Base-by-base conservation (phyloP, 208 protist species). In the Naegleria lovaniensis region DNA sequence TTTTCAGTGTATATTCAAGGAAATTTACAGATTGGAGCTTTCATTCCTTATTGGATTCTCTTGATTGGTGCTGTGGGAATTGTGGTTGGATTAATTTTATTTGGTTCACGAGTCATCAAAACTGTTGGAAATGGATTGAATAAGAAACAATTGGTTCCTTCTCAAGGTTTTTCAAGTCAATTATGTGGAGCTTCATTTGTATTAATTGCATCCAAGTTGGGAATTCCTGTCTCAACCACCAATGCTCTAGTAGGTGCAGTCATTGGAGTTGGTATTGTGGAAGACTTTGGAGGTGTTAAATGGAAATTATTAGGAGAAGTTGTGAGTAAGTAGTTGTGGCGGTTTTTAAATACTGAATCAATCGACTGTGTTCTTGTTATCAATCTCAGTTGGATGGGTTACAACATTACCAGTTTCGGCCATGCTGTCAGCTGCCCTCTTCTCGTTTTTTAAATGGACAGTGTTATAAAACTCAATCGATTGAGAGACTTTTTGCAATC, bases 221-320 rank as follows among this genome's bases (percentile, higher is more conserved):
- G 94, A 85, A 93, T 97, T 79, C 96, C 96, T 59, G 95, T 98
- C 38, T 96, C 94, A 0, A 97, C 96, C 16, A 98, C 97, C 6
- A 96, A 98, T 93, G 95, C 95, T 91, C 96, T 96, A 85, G 96
- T 96, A 7, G 96, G 96, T 36, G 95, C 95, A 29, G 94, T 98
- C 43, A 92, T 97, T 16, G 95, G 95, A 25, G 94, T 96, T 89
- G 95, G 95, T 59, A 94, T 98, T 84, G 91, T 96, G 33, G 95
- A 96, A 67, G 55, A 67, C 22, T 67, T 67, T 67, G 11, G 19
- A 22, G 55, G 55, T 22, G 55, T 67, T 29, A 4, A 67, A 67
- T 67, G 55, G 55, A 67, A 67, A 67, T 29, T 67, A 29, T 67
- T 67, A 13, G 55, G 2, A 22, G 55, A 67, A 19, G 55, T 67